Evolutionary conservation across 2,329 filamentous ascomycete genomes (phyloP).

Genomic region (Scedosporium aurantiacum): DNA sequence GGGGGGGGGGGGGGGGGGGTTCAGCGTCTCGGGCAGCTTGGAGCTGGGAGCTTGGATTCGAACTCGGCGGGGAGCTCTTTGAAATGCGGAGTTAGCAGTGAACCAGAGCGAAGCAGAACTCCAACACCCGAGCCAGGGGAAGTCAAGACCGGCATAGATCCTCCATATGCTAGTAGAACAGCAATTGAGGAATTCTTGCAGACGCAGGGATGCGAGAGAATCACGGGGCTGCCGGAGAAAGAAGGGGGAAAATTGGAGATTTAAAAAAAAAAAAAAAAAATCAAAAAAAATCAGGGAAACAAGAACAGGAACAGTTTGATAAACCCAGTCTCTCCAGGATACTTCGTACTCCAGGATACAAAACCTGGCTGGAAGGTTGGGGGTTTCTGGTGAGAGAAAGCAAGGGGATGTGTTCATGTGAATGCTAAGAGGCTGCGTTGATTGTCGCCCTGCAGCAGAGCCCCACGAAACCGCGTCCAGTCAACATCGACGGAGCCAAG

Average conservation of each 20-base stretch:
- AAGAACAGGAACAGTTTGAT: neutral
- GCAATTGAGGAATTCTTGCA: too few species aligned
- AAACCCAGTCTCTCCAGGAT: too few species aligned
- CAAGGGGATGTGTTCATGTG: constrained; percentile 1
- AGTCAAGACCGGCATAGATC: too few species aligned
- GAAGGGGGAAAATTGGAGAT: neutral
- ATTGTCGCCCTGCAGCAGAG: constrained; percentile 1
- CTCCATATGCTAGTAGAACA: too few species aligned
- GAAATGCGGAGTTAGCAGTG: too few species aligned
- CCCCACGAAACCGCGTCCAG: neutral
- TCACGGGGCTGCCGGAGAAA: neutral
- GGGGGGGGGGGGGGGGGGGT: too few species aligned
- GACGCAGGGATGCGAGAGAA: neutral
- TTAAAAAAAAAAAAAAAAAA: constrained; percentile 2
- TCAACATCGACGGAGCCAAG: neutral
- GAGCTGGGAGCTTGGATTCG: too few species aligned
- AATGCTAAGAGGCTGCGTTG: constrained; percentile 3
- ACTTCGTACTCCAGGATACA: too few species aligned
- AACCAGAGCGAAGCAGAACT: too few species aligned
- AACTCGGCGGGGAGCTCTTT: neutral
- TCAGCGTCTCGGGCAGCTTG: too few species aligned
- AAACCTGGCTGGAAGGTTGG: too few species aligned
- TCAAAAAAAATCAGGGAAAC: constrained; percentile 1
- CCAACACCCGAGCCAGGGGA: too few species aligned
- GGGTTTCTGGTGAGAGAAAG: neutral